Evolutionary conservation across 2,329 filamentous ascomycete species (phyloP).

Genomic region (Fusarium tupiense): DNA sequence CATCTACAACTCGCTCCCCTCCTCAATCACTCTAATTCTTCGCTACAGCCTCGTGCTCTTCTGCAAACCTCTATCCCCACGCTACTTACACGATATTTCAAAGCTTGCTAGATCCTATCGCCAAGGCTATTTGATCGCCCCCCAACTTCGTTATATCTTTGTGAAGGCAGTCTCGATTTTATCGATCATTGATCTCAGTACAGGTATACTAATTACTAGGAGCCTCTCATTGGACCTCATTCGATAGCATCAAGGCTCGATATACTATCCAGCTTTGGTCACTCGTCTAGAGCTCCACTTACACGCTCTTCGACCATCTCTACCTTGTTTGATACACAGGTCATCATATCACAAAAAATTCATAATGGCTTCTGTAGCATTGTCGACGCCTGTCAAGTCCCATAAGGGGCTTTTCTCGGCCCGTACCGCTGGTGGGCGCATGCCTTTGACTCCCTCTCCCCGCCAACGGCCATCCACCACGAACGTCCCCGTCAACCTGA

Average conservation of each 20-base stretch:
- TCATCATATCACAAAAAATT: conserved; percentile 40
- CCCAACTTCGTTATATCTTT: conserved; percentile 54
- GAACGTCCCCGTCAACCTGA: conserved; percentile 60
- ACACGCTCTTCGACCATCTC: conserved; percentile 23
- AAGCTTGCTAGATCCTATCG: conserved; percentile 62
- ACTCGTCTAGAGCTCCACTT: conserved; percentile 52
- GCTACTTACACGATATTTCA: conserved; percentile 41
- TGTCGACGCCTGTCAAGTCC: conserved; percentile 94
- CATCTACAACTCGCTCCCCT: conserved; percentile 34
- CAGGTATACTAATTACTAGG: conserved; percentile 61
- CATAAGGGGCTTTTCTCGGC: conserved; percentile 92
- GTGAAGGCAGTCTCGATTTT: conserved; percentile 56
- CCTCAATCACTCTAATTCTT: conserved; percentile 8
- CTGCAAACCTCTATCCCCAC: conserved; percentile 36
- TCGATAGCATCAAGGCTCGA: conserved; percentile 55
- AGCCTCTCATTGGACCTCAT: conserved; percentile 67
- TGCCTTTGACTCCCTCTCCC: conserved; percentile 93
- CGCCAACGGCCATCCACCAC: conserved; percentile 68
- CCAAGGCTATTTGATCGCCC: conserved; percentile 59
- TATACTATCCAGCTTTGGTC: conserved; percentile 57
- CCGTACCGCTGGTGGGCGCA: conserved; percentile 92
- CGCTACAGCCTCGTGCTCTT: conserved; percentile 35
- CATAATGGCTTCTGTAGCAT: conserved; percentile 81
- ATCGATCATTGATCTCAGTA: conserved; percentile 58
- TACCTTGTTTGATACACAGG: conserved; percentile 11